A percentile compares a stretch with the other conserved stretches of the same genome.
Conservation (phyloP, 2,329 filamentous ascomycete species). For the Penicillium sumatraense region DNA sequence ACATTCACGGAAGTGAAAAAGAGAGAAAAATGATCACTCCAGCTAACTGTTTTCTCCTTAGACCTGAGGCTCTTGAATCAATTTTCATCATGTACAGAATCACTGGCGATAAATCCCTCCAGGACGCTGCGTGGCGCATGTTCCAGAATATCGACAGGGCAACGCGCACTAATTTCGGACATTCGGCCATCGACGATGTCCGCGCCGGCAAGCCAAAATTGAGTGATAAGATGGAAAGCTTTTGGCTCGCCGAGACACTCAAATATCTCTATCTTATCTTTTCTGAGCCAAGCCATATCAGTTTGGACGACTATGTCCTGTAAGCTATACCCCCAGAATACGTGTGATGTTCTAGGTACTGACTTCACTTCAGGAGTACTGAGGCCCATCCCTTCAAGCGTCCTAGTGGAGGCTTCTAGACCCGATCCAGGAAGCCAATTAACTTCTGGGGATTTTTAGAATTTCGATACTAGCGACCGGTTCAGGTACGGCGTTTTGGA, state of each 20-base stretch:
- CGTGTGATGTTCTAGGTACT: neutral
- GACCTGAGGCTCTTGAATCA: constrained; percentile 64
- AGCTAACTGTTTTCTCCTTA: constrained; percentile 17
- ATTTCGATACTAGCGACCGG: neutral
- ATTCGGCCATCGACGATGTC: constrained; percentile 51
- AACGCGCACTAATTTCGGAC: constrained; percentile 48
- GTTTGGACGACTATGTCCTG: constrained; percentile 51
- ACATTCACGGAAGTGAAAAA: no score
- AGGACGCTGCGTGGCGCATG: constrained; percentile 56
- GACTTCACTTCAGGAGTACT: constrained; percentile 38
- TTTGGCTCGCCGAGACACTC: constrained; percentile 52
- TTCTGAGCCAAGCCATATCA: constrained; percentile 44
- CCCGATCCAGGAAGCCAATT: neutral
- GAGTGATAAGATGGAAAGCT: constrained; percentile 49
- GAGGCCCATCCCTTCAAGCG: constrained; percentile 46
- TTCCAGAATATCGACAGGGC: constrained; percentile 52
- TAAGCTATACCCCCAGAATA: constrained; percentile 27
- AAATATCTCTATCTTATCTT: constrained; percentile 54
- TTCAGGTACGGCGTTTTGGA: neutral
- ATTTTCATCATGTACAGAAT: constrained; percentile 65
- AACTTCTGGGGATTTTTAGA: neutral
- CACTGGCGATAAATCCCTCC: constrained; percentile 56
- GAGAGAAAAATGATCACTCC: neutral
- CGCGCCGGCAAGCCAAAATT: constrained; percentile 32
- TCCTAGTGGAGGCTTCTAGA: constrained; percentile 13